These are phyloP conservation scores for Phialophora macrospora DNA, from an alignment of 2,329 filamentous ascomycete genomes.

Conservation along the genomic window DNA sequence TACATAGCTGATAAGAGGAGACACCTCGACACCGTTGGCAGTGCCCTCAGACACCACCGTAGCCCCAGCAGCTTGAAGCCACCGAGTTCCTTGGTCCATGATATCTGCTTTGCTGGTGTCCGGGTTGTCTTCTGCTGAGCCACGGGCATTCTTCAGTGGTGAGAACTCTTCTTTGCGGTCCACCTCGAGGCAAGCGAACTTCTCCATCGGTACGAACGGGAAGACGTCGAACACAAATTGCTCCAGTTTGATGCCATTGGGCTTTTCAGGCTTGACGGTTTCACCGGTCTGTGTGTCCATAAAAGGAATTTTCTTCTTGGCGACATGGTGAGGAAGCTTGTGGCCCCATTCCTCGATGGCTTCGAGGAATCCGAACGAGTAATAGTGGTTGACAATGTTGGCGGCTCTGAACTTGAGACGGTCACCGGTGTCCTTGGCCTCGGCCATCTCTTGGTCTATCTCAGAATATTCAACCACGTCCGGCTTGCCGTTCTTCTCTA, in stretches of 20 bases:
- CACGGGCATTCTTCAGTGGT: slow-evolving; percentile 87
- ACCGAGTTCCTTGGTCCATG: slow-evolving; percentile 84
- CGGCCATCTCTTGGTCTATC: slow-evolving; percentile 86
- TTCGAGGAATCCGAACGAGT: slow-evolving; percentile 91
- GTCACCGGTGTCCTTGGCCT: slow-evolving; percentile 81
- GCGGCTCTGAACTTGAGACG: slow-evolving; percentile 95
- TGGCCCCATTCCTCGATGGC: slow-evolving; percentile 84
- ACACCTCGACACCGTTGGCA: slow-evolving; percentile 80
- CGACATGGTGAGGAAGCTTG: slow-evolving; percentile 91
- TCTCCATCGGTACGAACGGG: slow-evolving; percentile 79
- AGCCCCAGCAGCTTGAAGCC: slow-evolving; percentile 79
- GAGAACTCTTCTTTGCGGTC: slow-evolving; percentile 98
- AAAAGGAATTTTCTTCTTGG: slow-evolving; percentile 96
- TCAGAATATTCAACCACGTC: slow-evolving; percentile 99
- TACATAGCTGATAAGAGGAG: slow-evolving; percentile 93
- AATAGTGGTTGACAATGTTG: slow-evolving; percentile 99
- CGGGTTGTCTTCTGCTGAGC: slow-evolving; percentile 88
- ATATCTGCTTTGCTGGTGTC: slow-evolving; percentile 92
- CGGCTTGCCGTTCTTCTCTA: slow-evolving; percentile 93
- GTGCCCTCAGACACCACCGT: slow-evolving; percentile 69
- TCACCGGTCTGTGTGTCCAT: slow-evolving; percentile 77
- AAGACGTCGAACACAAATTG: slow-evolving; percentile 99
- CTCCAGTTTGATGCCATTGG: slow-evolving; percentile 98
- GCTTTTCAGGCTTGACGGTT: slow-evolving; percentile 86
- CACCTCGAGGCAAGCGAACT: slow-evolving; percentile 96